Evolutionary conservation across 306 rosid species (phyloP).

Genomic region (Medicago lupulina): DNA sequence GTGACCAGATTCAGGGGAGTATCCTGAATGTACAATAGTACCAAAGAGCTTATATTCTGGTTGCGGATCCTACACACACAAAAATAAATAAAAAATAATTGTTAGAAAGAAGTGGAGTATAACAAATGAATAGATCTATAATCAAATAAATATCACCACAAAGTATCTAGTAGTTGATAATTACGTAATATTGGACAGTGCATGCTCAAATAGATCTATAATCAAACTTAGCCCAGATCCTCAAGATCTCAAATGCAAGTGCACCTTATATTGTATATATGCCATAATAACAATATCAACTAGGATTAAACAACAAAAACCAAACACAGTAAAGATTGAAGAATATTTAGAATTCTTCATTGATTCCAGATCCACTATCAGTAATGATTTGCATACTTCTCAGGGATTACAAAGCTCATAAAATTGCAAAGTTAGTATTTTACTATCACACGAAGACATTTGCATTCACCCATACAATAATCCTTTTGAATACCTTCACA

Average conservation of each 20-base stretch:
- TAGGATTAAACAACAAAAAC: conserved; percentile 7
- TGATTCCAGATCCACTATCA: not conserved
- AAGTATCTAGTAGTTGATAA: not conserved
- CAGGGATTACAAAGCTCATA: not conserved
- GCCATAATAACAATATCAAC: conserved; percentile 5
- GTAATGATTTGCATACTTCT: conserved; percentile 1
- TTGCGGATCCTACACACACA: conserved; percentile 73
- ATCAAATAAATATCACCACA: conserved; percentile 27
- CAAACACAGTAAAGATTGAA: not conserved
- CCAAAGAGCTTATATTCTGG: conserved; percentile 99
- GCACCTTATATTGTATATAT: not conserved
- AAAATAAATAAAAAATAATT: not conserved
- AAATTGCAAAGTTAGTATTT: conserved; percentile 13
- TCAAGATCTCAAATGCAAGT: not conserved
- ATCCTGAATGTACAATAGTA: conserved; percentile 96
- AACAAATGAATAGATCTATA: not conserved
- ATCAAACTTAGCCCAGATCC: not conserved
- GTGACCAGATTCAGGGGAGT: conserved; percentile 96
- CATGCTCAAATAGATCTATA: not conserved
- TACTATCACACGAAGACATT: not conserved
- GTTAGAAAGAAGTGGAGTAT: conserved; percentile 35
- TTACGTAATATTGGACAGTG: not conserved
- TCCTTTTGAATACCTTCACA: conserved; percentile 1
- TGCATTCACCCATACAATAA: not conserved
- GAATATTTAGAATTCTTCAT: conserved; percentile 1